Evolutionary conservation across 2,329 filamentous ascomycete species (phyloP).

Genomic region (Neofusicoccum laricinum): DNA sequence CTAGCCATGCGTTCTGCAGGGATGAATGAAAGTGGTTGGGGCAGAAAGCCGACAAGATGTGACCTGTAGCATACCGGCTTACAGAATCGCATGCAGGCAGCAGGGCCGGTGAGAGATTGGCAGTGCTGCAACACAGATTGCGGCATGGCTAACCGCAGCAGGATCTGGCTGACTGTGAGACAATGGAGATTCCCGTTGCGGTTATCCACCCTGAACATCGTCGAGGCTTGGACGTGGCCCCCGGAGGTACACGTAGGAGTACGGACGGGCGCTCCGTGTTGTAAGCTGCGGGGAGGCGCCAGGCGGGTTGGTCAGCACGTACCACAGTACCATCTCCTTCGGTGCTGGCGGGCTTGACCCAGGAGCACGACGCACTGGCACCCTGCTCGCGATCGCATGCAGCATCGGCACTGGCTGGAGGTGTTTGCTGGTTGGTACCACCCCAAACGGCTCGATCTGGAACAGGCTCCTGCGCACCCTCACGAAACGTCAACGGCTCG

Average conservation of each 20-base stretch:
- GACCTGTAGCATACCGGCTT: constrained; percentile 11
- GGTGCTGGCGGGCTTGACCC: not conserved
- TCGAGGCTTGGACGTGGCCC: not conserved
- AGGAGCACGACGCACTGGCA: not conserved
- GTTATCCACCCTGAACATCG: not conserved
- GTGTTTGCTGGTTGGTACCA: not conserved
- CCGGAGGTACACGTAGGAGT: not conserved
- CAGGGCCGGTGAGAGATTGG: constrained; percentile 13
- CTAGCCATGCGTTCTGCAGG: constrained; percentile 7
- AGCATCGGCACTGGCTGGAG: constrained; percentile 3
- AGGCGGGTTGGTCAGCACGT: not conserved
- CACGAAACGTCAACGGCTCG: not conserved
- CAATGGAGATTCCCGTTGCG: not conserved
- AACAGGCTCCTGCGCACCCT: not conserved
- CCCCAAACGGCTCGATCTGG: not conserved
- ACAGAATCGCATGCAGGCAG: not conserved
- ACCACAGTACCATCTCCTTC: not conserved
- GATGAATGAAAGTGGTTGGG: constrained; percentile 3
- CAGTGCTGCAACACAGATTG: constrained; percentile 7
- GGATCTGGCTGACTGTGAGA: not conserved
- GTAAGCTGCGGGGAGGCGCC: not conserved
- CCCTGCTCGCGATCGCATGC: constrained; percentile 1
- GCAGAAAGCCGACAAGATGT: not conserved
- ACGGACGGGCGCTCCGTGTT: not conserved
- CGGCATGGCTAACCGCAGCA: not conserved